Base-by-base conservation (phyloP, 2,329 filamentous ascomycete genomes). In the Monilinia aucupariae region DNA sequence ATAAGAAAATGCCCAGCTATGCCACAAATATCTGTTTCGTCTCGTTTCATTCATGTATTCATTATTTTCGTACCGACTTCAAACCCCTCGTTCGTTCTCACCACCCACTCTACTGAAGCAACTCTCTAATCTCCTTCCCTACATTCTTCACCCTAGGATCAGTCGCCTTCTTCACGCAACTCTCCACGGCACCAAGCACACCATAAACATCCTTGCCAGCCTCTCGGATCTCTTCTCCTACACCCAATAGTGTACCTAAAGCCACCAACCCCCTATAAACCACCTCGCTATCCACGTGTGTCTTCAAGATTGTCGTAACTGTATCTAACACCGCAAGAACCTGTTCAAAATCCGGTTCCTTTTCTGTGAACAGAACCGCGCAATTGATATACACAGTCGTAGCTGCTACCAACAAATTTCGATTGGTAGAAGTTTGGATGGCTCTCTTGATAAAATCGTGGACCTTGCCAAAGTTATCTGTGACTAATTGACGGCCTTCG, bases 341-440 rank as follows among this genome's bases (percentile, higher is more conserved):
- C 48, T 80, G 78, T 45, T 77, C 74, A 9, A 82, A 80, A 39
- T 66, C 54, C 2, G 65, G 49, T 6, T 62, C 39, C 5, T 63
- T 54, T 6, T 76, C 75, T 10, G 81, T 83, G 6, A 90, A 82
- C 13, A 92, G 81, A 1, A 96, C 91, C 0, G 91, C 82, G 67
- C 90, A 89, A 76, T 99, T 97, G 73, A 97, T 87, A 64, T 89
- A 87, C 0, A 91, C 81, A 0, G 94, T 96, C 0, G 90, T 86
- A 22, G 91, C 79, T 0, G 94, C 93, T 62, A 96, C 87, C 58
- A 89, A 84, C 13, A 97, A 79, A 69, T 96, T 96, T 59, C 89
- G 85, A 73, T 96, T 94, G 5, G 81, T 81, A 3, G 86, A 77
- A 32, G 83, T 82, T 59, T 87, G 82, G 10, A 96, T 77, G 34